phyloP scores from a whole-genome alignment of 768 basidiomycete genomes.

The Boletus patriciae region DNA sequence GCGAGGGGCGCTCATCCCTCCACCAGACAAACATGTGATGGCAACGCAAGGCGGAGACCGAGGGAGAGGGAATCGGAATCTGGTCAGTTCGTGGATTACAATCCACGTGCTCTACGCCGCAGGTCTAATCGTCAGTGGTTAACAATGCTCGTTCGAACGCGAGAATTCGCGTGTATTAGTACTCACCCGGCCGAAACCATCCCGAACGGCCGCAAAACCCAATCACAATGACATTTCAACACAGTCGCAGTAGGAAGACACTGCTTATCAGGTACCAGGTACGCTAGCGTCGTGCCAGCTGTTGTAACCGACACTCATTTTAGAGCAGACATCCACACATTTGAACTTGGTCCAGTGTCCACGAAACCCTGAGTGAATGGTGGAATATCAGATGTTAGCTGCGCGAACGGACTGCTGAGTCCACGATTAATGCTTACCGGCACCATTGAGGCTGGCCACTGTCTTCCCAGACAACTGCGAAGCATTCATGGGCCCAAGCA shows the following conservation, averaged over 20 bases:
- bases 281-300: neutral
- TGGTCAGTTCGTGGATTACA: neutral
- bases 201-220: no score
- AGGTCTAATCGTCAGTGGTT: slow-evolving; percentile 3
- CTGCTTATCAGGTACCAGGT: neutral
- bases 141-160: neutral
- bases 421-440: no score
- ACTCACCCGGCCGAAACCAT: no score
- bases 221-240: neutral
- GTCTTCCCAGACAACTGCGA: neutral
- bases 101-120: neutral
- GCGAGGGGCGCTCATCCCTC: neutral
- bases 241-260: neutral
- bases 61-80: no score
- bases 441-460: neutral
- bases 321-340: neutral
- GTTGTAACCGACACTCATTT: neutral
- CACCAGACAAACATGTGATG: neutral
- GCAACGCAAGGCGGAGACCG: neutral
- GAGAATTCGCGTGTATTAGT: neutral
- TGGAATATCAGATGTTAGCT: neutral
- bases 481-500: neutral
- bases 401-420: neutral
- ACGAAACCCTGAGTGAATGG: neutral
- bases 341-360: neutral